These are phyloP conservation scores for Stephanodiscus triporus DNA, from an alignment of 108 stramenopile genomes.

Conservation along the genomic window DNA sequence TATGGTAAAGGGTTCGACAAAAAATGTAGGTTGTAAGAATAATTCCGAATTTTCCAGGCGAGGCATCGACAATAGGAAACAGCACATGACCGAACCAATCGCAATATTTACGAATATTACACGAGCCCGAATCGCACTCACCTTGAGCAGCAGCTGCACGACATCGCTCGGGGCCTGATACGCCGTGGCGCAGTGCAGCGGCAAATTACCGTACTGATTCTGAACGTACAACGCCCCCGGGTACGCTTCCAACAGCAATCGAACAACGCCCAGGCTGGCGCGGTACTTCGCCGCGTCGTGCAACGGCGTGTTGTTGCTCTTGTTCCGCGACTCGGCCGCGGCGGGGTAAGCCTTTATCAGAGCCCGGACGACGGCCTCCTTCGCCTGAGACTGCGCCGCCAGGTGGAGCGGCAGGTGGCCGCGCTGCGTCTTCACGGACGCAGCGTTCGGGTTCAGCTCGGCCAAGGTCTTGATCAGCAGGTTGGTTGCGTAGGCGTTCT, in stretches of 20 bases:
- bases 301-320: constrained; percentile 61
- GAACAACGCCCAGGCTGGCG: constrained; percentile 49
- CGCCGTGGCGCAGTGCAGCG: constrained; percentile 51
- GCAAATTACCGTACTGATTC: constrained; percentile 60
- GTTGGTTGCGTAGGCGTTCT: constrained; percentile 55
- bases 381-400: constrained; percentile 58
- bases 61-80: background rate
- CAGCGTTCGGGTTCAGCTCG: constrained; percentile 57
- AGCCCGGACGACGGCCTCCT: constrained; percentile 57
- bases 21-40: background rate
- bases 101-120: background rate
- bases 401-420: constrained; percentile 66
- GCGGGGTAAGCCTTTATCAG: constrained; percentile 58
- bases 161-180: constrained; percentile 53
- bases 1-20: background rate
- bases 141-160: constrained; percentile 39
- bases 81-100: background rate
- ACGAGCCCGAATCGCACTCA: background rate
- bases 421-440: constrained; percentile 44
- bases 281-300: constrained; percentile 68
- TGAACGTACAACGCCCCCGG: constrained; percentile 50
- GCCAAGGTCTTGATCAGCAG: constrained; percentile 55
- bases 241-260: constrained; percentile 50
- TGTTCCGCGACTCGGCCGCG: constrained; percentile 52
- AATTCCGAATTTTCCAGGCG: background rate